Evolutionary conservation across 2,329 filamentous ascomycete species (phyloP).

Genomic region (Arthrobotrys conoides): DNA sequence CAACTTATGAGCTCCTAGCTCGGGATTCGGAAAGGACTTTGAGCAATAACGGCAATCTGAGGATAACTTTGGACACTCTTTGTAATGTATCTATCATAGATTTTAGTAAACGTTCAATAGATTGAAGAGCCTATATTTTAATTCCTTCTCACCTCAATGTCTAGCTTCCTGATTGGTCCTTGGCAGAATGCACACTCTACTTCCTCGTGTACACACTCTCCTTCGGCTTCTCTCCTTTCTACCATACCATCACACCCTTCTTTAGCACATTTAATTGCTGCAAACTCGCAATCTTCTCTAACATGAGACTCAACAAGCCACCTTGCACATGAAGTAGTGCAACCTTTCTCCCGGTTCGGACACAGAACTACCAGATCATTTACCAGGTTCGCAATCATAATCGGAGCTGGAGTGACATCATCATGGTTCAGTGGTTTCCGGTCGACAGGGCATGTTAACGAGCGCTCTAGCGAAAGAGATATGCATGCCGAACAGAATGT

Average conservation of each 20-base stretch:
- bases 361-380: slow-evolving; percentile 75
- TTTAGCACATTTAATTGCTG: slow-evolving; percentile 73
- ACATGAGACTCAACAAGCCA: slow-evolving; percentile 74
- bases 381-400: slow-evolving; percentile 74
- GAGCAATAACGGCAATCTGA: slow-evolving; percentile 71
- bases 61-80: slow-evolving; percentile 69
- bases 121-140: background rate
- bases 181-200: slow-evolving; percentile 73
- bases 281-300: slow-evolving; percentile 73
- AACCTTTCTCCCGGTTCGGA: slow-evolving; percentile 72
- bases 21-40: slow-evolving; percentile 66
- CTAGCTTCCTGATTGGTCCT: slow-evolving; percentile 69
- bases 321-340: slow-evolving; percentile 70
- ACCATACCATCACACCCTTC: slow-evolving; percentile 71
- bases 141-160: slow-evolving; percentile 66
- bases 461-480: slow-evolving; percentile 63
- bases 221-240: slow-evolving; percentile 69
- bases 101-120: background rate
- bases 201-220: slow-evolving; percentile 73
- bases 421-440: slow-evolving; percentile 63
- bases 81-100: slow-evolving; percentile 66
- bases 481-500: slow-evolving; percentile 75
- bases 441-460: slow-evolving; percentile 64
- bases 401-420: slow-evolving; percentile 65
- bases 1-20: slow-evolving; percentile 60